phyloP scores from a whole-genome alignment of 225 moss, liverwort and hornwort genomes.

The Antitrichia curtipendula region DNA sequence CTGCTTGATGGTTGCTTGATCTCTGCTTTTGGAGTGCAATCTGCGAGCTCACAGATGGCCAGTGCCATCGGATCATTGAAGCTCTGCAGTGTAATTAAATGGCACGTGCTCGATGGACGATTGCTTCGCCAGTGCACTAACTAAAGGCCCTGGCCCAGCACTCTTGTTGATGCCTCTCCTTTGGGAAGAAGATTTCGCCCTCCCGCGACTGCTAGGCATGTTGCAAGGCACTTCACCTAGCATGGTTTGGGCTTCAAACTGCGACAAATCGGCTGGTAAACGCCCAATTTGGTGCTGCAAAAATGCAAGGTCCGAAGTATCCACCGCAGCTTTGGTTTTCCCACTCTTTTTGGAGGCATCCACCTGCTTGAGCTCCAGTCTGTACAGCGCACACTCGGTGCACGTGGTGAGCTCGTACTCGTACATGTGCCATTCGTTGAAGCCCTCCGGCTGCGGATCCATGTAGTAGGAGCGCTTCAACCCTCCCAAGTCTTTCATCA shows the following conservation, averaged over 20 bases:
- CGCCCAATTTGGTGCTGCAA: conserved; percentile 51
- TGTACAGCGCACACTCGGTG: conserved; percentile 41
- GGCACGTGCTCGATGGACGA: conserved; percentile 33
- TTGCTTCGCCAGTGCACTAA: conserved; percentile 25
- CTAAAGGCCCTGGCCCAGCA: conserved; percentile 26
- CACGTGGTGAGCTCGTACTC: conserved; percentile 40
- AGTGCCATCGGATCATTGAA: conserved; percentile 13
- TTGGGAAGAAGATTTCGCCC: conserved; percentile 20
- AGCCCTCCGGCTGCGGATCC: conserved; percentile 47
- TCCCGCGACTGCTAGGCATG: conserved; percentile 13
- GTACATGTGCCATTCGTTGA: conserved; percentile 49
- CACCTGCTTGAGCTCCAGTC: conserved; percentile 47
- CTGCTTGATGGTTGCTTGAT: background rate
- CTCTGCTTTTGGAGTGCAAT: background rate
- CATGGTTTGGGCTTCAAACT: conserved; percentile 29
- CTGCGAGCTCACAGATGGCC: background rate
- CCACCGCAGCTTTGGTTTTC: conserved; percentile 7
- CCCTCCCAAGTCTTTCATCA: conserved; percentile 49
- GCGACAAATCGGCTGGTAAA: conserved; percentile 34
- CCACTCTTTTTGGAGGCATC: conserved; percentile 30
- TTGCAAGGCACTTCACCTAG: background rate
- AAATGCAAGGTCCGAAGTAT: conserved; percentile 28
- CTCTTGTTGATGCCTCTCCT: conserved; percentile 9
- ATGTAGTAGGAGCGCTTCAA: conserved; percentile 56
- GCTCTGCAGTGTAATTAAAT: conserved; percentile 51